These are phyloP conservation scores for Dictyostelium discoideum DNA, from an alignment of 78 protist species.

Conservation along the genomic window dicty_2.7 NC_007088.5:2284001-2284500, in stretches of 20 bases:
- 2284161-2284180: not conserved
- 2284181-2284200: not conserved
- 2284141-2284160: not conserved
- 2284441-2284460: not conserved
- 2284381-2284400: slow-evolving; percentile 47
- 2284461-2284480: not conserved
- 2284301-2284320: too few species aligned
- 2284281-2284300: not conserved
- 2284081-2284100: not conserved
- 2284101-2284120: not conserved
- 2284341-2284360: not conserved
- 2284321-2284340: not conserved
- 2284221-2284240: too few species aligned
- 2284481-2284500: not conserved
- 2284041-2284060: not conserved
- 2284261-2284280: not conserved
- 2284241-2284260: not conserved
- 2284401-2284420: slow-evolving; percentile 38
- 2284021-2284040: slow-evolving; percentile 23
- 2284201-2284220: too few species aligned
- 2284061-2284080: not conserved
- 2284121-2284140: not conserved
- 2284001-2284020: slow-evolving; percentile 21
- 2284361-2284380: not conserved
- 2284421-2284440: not conserved